Base-by-base conservation (phyloP, 2,329 filamentous ascomycete genomes). In the Phialocephala subalpina region DNA sequence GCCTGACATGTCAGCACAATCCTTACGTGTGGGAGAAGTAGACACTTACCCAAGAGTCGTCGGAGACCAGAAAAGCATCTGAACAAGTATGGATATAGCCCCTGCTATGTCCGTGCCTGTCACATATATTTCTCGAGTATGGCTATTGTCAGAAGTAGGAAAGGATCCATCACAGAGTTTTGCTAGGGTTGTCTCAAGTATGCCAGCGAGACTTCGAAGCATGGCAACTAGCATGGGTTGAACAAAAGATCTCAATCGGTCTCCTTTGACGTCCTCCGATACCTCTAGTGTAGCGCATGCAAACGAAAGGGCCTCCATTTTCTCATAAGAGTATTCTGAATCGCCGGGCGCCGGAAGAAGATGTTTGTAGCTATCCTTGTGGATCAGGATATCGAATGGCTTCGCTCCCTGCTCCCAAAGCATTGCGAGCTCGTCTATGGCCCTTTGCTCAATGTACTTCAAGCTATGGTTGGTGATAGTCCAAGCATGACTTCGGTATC, bases 401-500 rank as follows among this genome's bases (percentile, higher is more conserved):
- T 60, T 65, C 2, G 58, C 60, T n/a, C 63, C n/a, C 25, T 67
- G 25, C 36, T 70, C 55, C 72, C 70, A 74, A 8, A 73, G 61
- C 18, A 57, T 36, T 16, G 66, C 56, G 9, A 75, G 25, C 33
- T 73, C 64, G 2, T 71, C 59, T 18, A 75, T 35, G 47, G 64
- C 60, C 14, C 53, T 14, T 8, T 45, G 49, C 12, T 67, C 65
- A 20, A 71, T 58, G n/a, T n/a, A n/a, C n/a, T n/a, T 70, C 71
- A 75, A 5, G 59, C 29, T 5, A 75, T 40, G 18, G 70, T 69
- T 40, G 9, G 76, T n/a, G 38, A 75, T 70, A 49, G 68, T 70
- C 74, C 71, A 76, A 38, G 70, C 70, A 29, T 74, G 73, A 71
- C 73, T 76, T 55, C 63, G 69, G 49, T 76, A 74, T 62, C 71